Evolutionary conservation across 2,329 filamentous ascomycete species (phyloP).

Genomic region (Dactylellina cionopaga): DNA sequence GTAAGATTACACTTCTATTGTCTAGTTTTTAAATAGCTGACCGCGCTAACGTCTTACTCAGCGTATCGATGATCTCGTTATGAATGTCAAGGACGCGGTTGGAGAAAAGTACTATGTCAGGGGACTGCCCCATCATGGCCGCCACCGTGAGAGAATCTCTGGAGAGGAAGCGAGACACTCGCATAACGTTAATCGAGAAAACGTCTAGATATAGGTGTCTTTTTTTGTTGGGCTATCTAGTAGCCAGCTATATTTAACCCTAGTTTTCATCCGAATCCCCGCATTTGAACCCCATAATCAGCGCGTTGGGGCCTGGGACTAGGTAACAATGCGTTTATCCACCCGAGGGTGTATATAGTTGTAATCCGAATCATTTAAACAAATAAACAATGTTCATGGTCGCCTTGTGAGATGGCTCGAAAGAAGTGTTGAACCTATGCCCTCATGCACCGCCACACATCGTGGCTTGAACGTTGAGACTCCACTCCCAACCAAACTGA

Average conservation of each 20-base stretch:
- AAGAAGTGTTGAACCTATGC: too few relatives aligned
- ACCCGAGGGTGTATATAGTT: too few relatives aligned
- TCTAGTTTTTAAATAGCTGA: background rate
- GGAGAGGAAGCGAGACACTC: background rate
- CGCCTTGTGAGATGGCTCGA: too few relatives aligned
- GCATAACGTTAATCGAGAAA: background rate
- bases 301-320: background rate
- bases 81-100: slow-evolving; percentile 39
- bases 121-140: slow-evolving; percentile 24
- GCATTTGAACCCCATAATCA: background rate
- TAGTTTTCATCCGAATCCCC: background rate
- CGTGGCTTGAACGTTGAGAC: background rate
- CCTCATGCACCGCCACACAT: background rate
- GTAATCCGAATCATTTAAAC: too few relatives aligned
- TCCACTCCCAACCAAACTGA: background rate
- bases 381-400: too few relatives aligned
- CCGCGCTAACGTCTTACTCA: background rate
- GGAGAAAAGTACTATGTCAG: slow-evolving; percentile 37
- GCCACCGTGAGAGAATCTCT: background rate
- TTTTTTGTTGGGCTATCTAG: background rate
- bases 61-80: slow-evolving; percentile 52
- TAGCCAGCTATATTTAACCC: background rate
- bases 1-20: slow-evolving; percentile 6
- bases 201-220: background rate
- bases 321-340: too few relatives aligned